phyloP scores from a whole-genome alignment of 106 monocot genomes.

The Dioscorea alata region DNA sequence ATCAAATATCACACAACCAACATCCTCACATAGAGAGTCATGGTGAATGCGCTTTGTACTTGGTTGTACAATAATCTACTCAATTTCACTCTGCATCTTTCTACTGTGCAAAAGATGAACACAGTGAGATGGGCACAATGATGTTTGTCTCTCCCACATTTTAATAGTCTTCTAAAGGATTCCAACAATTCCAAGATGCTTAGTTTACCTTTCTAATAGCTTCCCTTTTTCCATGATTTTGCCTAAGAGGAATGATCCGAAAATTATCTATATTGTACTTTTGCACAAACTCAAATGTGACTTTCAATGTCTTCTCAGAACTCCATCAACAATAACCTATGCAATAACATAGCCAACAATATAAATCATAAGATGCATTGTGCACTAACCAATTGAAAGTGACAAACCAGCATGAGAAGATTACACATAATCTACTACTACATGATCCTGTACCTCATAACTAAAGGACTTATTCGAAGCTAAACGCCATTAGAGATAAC shows the following conservation, averaged over 20 bases:
- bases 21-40: constrained; percentile 80
- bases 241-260: constrained; percentile 75
- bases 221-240: constrained; percentile 98
- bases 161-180: constrained; percentile 68
- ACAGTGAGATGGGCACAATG: constrained; percentile 81
- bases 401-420: not conserved
- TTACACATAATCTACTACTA: not conserved
- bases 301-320: constrained; percentile 76
- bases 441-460: constrained; percentile 65
- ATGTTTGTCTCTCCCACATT: constrained; percentile 85
- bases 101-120: constrained; percentile 72
- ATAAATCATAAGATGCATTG: not conserved
- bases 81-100: constrained; percentile 37
- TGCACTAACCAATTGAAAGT: not conserved
- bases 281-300: constrained; percentile 84
- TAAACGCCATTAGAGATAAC: constrained; percentile 83
- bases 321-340: constrained; percentile 96
- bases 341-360: not conserved
- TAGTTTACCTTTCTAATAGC: constrained; percentile 94
- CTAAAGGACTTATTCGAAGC: constrained; percentile 57
- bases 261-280: constrained; percentile 88
- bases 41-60: constrained; percentile 76
- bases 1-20: constrained; percentile 84
- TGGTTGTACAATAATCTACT: constrained; percentile 78
- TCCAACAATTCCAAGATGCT: constrained; percentile 84